Evolutionary conservation across 768 basidiomycete genomes (phyloP).

Genomic region (Termitomyces titanicus): DNA sequence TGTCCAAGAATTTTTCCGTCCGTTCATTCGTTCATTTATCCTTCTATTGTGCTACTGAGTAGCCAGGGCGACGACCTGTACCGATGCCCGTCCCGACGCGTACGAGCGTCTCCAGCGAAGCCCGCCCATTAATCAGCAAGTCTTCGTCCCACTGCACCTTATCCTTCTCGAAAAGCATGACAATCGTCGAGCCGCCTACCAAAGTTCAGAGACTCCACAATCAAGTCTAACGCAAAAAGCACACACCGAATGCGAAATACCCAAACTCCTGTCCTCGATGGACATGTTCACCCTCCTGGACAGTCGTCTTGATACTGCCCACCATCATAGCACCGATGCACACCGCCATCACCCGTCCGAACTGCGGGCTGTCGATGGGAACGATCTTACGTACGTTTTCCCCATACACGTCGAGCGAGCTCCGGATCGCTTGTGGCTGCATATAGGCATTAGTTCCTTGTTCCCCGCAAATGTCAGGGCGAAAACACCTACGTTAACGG

Average conservation of each 20-base stretch:
- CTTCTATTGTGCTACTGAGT: not conserved
- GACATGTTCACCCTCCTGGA: slow-evolving; percentile 79
- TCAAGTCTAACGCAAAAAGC: not conserved
- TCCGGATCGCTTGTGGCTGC: slow-evolving; percentile 90
- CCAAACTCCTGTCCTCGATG: slow-evolving; percentile 88
- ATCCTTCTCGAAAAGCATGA: slow-evolving; percentile 84
- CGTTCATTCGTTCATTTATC: not conserved
- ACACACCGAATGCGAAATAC: slow-evolving; percentile 91
- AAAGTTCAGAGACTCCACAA: not conserved
- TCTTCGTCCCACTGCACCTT: slow-evolving; percentile 91
- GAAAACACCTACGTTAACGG: slow-evolving; percentile 71
- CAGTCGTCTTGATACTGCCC: slow-evolving; percentile 83
- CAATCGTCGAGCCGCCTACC: slow-evolving; percentile 87
- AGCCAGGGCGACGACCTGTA: slow-evolving; percentile 9
- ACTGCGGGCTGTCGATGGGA: slow-evolving; percentile 87
- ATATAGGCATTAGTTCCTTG: not conserved
- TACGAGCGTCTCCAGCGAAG: slow-evolving; percentile 87
- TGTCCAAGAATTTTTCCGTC: too few relatives aligned
- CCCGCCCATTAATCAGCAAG: slow-evolving; percentile 75
- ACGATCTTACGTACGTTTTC: slow-evolving; percentile 93
- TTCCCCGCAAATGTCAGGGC: too few relatives aligned
- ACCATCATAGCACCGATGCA: slow-evolving; percentile 97
- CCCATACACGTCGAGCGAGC: slow-evolving; percentile 87
- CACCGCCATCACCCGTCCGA: slow-evolving; percentile 90
- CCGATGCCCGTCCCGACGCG: slow-evolving; percentile 88